Conservation (phyloP, 306 rosid species). For the Lotus japonicus region DNA sequence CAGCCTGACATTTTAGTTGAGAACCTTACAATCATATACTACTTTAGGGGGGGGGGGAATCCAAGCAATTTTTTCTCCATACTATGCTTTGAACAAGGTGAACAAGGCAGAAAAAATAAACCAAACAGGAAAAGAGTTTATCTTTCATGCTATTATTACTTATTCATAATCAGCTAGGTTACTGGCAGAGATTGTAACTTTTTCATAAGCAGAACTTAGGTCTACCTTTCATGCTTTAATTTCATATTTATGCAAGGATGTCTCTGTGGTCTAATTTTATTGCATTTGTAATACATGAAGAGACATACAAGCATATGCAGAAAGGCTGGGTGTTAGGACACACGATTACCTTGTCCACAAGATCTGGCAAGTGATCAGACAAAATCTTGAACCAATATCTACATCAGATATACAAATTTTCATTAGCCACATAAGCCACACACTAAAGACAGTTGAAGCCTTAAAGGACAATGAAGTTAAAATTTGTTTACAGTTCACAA, state of each 20-base stretch:
- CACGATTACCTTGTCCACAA: conserved; percentile 66
- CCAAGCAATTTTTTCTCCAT: neutral
- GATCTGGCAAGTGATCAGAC: conserved; percentile 71
- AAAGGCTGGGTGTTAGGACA: neutral
- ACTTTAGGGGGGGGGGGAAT: neutral
- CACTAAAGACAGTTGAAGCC: neutral
- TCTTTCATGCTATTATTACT: neutral
- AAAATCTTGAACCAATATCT: conserved; percentile 80
- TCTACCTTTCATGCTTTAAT: neutral
- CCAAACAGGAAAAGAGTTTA: neutral
- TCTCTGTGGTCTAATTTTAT: neutral
- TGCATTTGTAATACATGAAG: neutral
- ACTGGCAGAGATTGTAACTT: neutral
- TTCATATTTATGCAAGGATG: conserved; percentile 9
- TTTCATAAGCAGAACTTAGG: neutral
- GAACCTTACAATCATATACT: conserved; percentile 23
- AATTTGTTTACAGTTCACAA: neutral
- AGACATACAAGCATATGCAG: neutral
- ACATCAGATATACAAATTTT: conserved; percentile 18
- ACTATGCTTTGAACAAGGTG: neutral
- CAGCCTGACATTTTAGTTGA: conserved; percentile 49
- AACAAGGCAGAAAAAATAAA: neutral
- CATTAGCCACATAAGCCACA: conserved; percentile 18
- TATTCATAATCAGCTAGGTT: neutral
- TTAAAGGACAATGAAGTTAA: neutral